phyloP scores from a whole-genome alignment of 2,329 filamentous ascomycete genomes.

The Mycosphaerella sp. region DNA sequence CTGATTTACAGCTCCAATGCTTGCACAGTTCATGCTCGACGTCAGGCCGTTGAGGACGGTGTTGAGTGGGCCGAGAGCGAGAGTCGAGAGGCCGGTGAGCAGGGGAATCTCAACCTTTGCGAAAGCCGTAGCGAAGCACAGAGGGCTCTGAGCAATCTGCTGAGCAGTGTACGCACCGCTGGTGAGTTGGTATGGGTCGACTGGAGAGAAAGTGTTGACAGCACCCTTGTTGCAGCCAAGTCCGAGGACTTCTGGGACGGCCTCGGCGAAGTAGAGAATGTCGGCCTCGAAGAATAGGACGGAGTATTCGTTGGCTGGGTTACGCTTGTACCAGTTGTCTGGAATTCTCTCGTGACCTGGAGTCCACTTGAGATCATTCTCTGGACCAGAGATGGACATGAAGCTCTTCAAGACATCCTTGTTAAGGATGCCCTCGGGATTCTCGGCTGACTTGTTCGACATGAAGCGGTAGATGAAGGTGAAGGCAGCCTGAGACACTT shows the following conservation, averaged over 20 bases:
- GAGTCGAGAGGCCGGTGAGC: slow-evolving; percentile 18
- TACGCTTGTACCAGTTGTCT: slow-evolving; percentile 36
- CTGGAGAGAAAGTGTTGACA: slow-evolving; percentile 31
- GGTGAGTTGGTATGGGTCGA: slow-evolving; percentile 34
- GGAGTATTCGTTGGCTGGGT: slow-evolving; percentile 31
- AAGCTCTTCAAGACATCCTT: slow-evolving; percentile 38
- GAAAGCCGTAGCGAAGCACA: slow-evolving; percentile 28
- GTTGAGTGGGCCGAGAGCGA: slow-evolving; percentile 13
- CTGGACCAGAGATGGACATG: slow-evolving; percentile 34
- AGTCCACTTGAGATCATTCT: slow-evolving; percentile 30
- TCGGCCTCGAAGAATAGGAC: slow-evolving; percentile 26
- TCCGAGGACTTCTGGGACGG: slow-evolving; percentile 27
- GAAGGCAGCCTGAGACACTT: slow-evolving; percentile 30
- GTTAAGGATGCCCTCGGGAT: slow-evolving; percentile 36
- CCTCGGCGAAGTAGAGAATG: slow-evolving; percentile 27
- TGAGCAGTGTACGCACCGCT: slow-evolving; percentile 40
- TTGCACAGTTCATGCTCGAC: slow-evolving; percentile 18
- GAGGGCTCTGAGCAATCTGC: slow-evolving; percentile 24
- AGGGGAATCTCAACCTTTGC: slow-evolving; percentile 21
- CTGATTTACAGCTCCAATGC: slow-evolving; percentile 26
- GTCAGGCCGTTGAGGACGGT: slow-evolving; percentile 13
- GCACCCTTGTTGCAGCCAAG: slow-evolving; percentile 36
- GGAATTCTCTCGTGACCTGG: slow-evolving; percentile 40
- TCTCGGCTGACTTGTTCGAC: slow-evolving; percentile 37
- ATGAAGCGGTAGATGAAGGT: slow-evolving; percentile 38